Evolutionary conservation across 768 basidiomycete genomes (phyloP), one percentile per base, ranked within the genome.

Genomic region (Sporobolomyces phaffii): DNA sequence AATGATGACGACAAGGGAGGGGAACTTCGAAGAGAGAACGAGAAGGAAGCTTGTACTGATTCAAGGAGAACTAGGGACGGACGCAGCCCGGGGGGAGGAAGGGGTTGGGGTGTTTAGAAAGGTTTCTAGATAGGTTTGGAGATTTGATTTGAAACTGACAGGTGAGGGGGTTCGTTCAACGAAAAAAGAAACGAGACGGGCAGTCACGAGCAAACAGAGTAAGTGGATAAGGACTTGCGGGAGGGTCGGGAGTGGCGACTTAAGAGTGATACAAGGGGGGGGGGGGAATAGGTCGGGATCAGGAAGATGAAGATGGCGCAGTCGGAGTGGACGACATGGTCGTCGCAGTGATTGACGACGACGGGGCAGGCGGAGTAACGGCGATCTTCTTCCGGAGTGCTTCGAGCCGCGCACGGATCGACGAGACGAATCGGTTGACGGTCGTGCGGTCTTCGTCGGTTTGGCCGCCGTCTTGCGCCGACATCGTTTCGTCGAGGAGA

Each of bases 401-500:
- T 28, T 41, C 29, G 20, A 72, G 51, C 24, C 70, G 26, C 20
- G 54, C 56, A 33, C 54, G 48, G 40, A 72, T 68, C 31, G 40
- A 47, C 20, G 60, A 43, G 13, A 72, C 65, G 34, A 72, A 77
- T 56, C 78, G 79, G 64, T 79, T 77, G 34, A 80, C 72, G n/a
- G 77, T 78, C 11, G 64, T 57, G 53, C 74, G 68, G 69, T 80
- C 80, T 44, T 79, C 78, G 18, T 79, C 78, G 11, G 77, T 77
- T 48, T 60, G 58, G 29, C 40, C 64, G 18, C 45, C 53, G 33
- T 68, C 66, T 28, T 38, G 44, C 18, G 40, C 53, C 18, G 76
- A 74, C 65, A 79, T 75, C 17, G 75, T 74, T 29, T 94, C 89
- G 75, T 98, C 96, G 76, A 92, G 87, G 11, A 98, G 81, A 0